These are phyloP conservation scores for Pulveroboletus sp. DNA, from an alignment of 768 basidiomycete species.

Conservation along the genomic window DNA sequence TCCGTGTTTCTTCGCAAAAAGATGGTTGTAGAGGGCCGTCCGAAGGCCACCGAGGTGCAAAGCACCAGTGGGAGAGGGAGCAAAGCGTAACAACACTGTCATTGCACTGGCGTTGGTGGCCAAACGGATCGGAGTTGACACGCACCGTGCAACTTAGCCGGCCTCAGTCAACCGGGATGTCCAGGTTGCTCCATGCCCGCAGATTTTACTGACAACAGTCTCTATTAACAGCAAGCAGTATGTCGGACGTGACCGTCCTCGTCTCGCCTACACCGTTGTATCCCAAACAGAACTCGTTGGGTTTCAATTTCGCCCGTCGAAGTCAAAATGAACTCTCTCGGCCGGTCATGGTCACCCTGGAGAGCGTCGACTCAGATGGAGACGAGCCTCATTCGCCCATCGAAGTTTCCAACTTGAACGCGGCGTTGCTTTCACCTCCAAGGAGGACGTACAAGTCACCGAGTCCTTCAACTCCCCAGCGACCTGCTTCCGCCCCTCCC, in stretches of 20 bases:
- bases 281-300: conserved; percentile 17
- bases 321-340: conserved; percentile 25
- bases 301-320: conserved; percentile 30
- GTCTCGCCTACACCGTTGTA: conserved; percentile 29
- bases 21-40: conserved; percentile 89
- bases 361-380: conserved; percentile 23
- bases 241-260: conserved; percentile 32
- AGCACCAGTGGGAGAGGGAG: conserved; percentile 93
- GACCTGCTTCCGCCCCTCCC: conserved; percentile 25
- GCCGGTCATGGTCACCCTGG: conserved; percentile 32
- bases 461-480: conserved; percentile 7
- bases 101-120: neutral
- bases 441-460: conserved; percentile 25
- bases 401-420: conserved; percentile 17
- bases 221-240: conserved; percentile 1
- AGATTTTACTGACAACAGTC: neutral
- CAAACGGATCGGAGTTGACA: neutral
- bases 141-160: neutral
- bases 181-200: neutral
- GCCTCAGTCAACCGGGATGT: neutral
- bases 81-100: conserved; percentile 80
- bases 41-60: conserved; percentile 93
- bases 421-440: conserved; percentile 24
- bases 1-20: conserved; percentile 73
- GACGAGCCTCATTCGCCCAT: conserved; percentile 23